Evolutionary conservation across 2,329 filamentous ascomycete genomes (phyloP).

Genomic region (Rhytidhysteron rufulum): DNA sequence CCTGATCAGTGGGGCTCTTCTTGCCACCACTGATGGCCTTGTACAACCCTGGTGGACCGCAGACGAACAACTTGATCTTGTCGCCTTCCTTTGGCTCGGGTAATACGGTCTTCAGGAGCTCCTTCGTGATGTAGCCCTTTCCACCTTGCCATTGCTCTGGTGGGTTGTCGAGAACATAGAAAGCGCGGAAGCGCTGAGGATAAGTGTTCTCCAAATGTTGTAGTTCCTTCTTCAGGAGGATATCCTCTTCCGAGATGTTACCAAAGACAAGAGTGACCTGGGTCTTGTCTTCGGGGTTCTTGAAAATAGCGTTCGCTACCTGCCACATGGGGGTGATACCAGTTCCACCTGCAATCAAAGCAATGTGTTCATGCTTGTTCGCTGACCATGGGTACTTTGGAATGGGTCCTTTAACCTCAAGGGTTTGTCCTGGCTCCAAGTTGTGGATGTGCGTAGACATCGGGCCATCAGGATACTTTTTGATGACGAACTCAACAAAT

Average conservation of each 20-base stretch:
- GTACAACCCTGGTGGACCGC: conserved; percentile 84
- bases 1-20: conserved; percentile 82
- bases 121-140: conserved; percentile 80
- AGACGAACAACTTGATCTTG: conserved; percentile 92
- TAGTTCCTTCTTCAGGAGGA: conserved; percentile 83
- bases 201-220: conserved; percentile 88
- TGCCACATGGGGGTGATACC: conserved; percentile 99
- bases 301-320: conserved; percentile 86
- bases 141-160: conserved; percentile 72
- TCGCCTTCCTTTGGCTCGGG: conserved; percentile 75
- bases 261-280: conserved; percentile 95
- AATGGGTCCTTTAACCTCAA: conserved; percentile 92
- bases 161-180: conserved; percentile 87
- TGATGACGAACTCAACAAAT: conserved; percentile 83
- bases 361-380: conserved; percentile 75
- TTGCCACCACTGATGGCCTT: conserved; percentile 83
- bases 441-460: conserved; percentile 90
- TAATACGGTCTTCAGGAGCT: conserved; percentile 86
- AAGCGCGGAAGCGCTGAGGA: conserved; percentile 90
- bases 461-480: conserved; percentile 83
- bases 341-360: conserved; percentile 86
- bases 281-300: conserved; percentile 93
- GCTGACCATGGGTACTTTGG: conserved; percentile 86
- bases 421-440: conserved; percentile 74
- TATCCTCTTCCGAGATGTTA: conserved; percentile 85